Percentiles rank a stretch among this genome's conserved stretches.
Conservation (phyloP, 1,284 basidiomycete species). For the Microbotryum violaceum region DNA sequence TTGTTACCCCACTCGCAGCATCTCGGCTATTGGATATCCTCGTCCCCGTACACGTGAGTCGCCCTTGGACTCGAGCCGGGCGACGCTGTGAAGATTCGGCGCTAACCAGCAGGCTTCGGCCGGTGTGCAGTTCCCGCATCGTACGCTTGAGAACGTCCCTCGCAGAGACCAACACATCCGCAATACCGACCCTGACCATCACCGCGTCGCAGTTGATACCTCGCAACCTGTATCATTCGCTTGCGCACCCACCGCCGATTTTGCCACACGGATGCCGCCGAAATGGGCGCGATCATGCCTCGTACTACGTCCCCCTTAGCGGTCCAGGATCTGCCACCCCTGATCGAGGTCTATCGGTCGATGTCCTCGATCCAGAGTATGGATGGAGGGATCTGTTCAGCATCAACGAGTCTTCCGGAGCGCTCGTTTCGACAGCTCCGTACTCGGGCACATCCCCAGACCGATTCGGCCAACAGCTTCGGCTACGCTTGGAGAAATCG, state of each 20-base stretch:
- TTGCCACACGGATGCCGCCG: constrained; percentile 9
- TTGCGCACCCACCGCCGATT: neutral
- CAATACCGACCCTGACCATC: neutral
- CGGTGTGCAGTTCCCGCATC: constrained; percentile 20
- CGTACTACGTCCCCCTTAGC: constrained; percentile 6
- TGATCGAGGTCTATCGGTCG: constrained; percentile 20
- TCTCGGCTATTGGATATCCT: constrained; percentile 24
- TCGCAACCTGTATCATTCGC: constrained; percentile 6
- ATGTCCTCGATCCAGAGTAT: constrained; percentile 14
- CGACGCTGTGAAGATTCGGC: neutral
- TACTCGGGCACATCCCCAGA: too few relatives aligned
- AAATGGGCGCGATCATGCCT: neutral
- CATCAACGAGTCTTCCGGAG: neutral
- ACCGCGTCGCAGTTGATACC: constrained; percentile 10
- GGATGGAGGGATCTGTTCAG: constrained; percentile 5
- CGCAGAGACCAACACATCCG: neutral
- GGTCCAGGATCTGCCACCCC: constrained; percentile 13
- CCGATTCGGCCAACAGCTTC: too few relatives aligned
- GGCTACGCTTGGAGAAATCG: too few relatives aligned
- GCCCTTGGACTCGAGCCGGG: too few relatives aligned
- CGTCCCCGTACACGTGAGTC: constrained; percentile 18
- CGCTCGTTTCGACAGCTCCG: too few relatives aligned
- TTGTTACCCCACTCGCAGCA: constrained; percentile 8
- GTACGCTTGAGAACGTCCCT: constrained; percentile 10
- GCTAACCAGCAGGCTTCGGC: neutral